phyloP scores from a whole-genome alignment of 805 yeast genomes.

The Candida endomychidarum region DNA sequence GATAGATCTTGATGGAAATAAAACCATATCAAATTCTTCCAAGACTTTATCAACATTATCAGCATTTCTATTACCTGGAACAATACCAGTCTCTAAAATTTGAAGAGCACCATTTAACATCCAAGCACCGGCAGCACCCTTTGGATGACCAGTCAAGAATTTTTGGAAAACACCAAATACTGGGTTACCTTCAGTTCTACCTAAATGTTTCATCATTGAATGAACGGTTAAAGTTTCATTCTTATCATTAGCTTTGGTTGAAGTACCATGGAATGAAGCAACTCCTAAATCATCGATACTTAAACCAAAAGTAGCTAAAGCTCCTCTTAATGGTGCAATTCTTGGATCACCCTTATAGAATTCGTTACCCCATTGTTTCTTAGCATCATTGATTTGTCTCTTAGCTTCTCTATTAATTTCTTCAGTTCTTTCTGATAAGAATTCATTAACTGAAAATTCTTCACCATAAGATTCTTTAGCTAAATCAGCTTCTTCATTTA shows the following conservation, averaged over 20 bases:
- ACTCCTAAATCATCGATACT: constrained; percentile 94
- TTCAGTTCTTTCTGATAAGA: constrained; percentile 79
- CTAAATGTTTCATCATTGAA: constrained; percentile 90
- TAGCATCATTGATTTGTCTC: constrained; percentile 84
- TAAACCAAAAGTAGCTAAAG: constrained; percentile 90
- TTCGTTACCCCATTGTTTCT: constrained; percentile 92
- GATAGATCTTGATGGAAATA: constrained; percentile 91
- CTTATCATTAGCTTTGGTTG: constrained; percentile 98
- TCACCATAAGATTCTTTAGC: constrained; percentile 52
- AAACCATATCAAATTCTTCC: constrained; percentile 81
- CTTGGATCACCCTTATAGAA: constrained; percentile 89
- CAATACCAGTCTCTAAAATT: constrained; percentile 85
- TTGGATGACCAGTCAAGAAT: constrained; percentile 98
- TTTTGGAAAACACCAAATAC: constrained; percentile 98
- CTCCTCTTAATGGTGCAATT: constrained; percentile 96
- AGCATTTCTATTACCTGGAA: constrained; percentile 99
- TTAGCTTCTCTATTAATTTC: constrained; percentile 83
- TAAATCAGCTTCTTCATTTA: constrained; percentile 68
- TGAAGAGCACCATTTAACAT: constrained; percentile 98
- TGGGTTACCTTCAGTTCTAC: constrained; percentile 97
- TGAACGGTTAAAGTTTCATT: constrained; percentile 92
- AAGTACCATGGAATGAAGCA: constrained; percentile 99
- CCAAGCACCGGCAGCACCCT: constrained; percentile 99
- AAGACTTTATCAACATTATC: constrained; percentile 87
- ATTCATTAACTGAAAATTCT: constrained; percentile 45